Base-by-base conservation (phyloP, 1,139 yeast species). In the Geotrichum europaeum region DNA sequence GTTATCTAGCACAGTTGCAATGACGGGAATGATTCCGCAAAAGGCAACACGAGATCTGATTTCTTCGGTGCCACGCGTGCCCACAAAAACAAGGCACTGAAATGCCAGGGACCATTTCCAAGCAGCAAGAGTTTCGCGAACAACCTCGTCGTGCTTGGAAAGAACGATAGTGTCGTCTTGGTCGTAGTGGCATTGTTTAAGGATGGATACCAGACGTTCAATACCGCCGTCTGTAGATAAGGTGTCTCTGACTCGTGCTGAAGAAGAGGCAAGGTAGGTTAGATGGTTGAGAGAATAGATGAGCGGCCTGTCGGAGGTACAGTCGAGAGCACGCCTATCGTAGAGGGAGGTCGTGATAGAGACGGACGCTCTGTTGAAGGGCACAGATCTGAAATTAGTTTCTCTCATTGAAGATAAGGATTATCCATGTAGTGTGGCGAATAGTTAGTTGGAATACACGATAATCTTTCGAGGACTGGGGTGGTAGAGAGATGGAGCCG, bases 31-130 rank as follows among this genome's bases (percentile, higher is more conserved):
- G 63, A 92, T 85, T 3, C 97, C 98, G 1, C 97, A 96, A 66
- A 87, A 86, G 6, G 91, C 97, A 7, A 94, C 89, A 67, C 94
- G 84, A 67, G 87, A 85, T 56, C 99, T 79, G 57, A 91, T 89
- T 61, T 79, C 78, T 73, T 92, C 97, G 1, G 96, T 85, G 36
- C 99, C 99, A 67, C 98, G 80, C 0, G 97, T 92, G 18, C 97
- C 97, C 32, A 94, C 84, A 63, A 91, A 81, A 0, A 92, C 96
- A 63, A 94, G 76, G 70, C 97, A 91, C 75, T 94, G 98, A 70
- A 94, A 85, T 0, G 97, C 90, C 63, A 94, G 77, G 6, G 96
- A 89, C 99, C 99, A 94, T 75, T 92, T 94, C 97, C 97, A 92
- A 0, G 96, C 94, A 20, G 85, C 81, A 62, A 89, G 76, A 28